Evolutionary conservation across 768 basidiomycete species (phyloP).

Genomic region (Pisolithus albus): DNA sequence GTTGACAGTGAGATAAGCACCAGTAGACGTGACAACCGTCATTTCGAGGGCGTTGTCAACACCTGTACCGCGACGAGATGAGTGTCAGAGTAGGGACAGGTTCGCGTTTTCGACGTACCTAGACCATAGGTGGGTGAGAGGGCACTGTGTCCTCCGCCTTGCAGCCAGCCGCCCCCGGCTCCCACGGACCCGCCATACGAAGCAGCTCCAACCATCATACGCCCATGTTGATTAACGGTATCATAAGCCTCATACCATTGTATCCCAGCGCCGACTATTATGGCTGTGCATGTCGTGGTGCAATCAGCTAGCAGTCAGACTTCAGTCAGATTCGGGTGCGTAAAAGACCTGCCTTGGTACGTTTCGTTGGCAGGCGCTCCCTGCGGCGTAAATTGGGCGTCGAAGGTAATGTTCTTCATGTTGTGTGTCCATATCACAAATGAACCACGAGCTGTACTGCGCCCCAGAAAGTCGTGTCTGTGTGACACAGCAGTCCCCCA

Average conservation of each 20-base stretch:
- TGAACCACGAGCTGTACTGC: slow-evolving; percentile 31
- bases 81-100: neutral
- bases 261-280: slow-evolving; percentile 35
- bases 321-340: neutral
- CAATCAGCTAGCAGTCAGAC: neutral
- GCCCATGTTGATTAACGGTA: slow-evolving; percentile 30
- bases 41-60: slow-evolving; percentile 36
- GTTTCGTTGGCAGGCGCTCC: slow-evolving; percentile 19
- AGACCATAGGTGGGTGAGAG: slow-evolving; percentile 36
- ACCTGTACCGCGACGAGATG: neutral
- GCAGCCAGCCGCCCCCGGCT: slow-evolving; percentile 44
- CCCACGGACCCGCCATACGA: slow-evolving; percentile 37
- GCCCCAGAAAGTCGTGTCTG: slow-evolving; percentile 35
- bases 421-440: slow-evolving; percentile 38
- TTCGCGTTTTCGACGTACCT: slow-evolving; percentile 18
- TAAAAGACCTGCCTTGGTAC: slow-evolving; percentile 14
- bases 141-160: slow-evolving; percentile 41
- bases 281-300: slow-evolving; percentile 19
- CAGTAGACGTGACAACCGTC: slow-evolving; percentile 37
- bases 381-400: slow-evolving; percentile 25
- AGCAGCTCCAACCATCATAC: slow-evolving; percentile 41
- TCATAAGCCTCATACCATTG: slow-evolving; percentile 40
- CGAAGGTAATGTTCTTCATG: slow-evolving; percentile 32
- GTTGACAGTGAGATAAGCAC: slow-evolving; percentile 35
- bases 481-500: neutral